Base-by-base conservation (phyloP, 75 land plant genomes). In the Cupressus sempervirens region DNA sequence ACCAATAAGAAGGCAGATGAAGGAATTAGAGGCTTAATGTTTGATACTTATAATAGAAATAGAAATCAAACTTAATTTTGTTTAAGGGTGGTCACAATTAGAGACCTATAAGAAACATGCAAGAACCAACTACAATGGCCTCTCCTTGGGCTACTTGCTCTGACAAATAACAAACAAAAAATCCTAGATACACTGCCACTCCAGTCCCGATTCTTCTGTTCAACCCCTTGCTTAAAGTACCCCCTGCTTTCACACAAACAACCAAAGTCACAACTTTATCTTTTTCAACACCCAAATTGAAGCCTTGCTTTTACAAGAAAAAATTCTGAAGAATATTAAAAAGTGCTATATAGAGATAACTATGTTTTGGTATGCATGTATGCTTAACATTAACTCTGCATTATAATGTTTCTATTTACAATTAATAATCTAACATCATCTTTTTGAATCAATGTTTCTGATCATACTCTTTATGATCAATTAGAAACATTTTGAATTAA, bases 131-230 rank as follows among this genome's bases (percentile, higher is more conserved):
- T 89, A 94, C 87, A 29, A 90, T 18, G 4, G 93, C 93, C 84
- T 87, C 91, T 52, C 88, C 87, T 8, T 26, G 62, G 0, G 89
- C 93, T 8, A 89, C 80, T 36, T 83, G 45, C 15, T 84, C 76
- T 13, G 94, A 88, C 12, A 94, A 50, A 40, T 68, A 90, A 83
- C 91, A 89, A 0, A 93, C 84, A 34, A 90, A 46, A 35, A 93
- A 88, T 11, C 90, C 95, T 38, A 92, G 83, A n/a, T 86, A 88
- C 46, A 89, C 94, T 0, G 94, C 95, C 14, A 87, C 80, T 0
- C 92, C 20, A n/a, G 95, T 94, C 72, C 94, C 95, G 2, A 94
- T 36, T 79, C 95, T 94, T 88, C 95, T 90, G 81, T 94, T 94
- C 43, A 94, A 75, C 2, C 95, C 95, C 53, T 92, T 94, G 88